Evolutionary conservation across 1,139 yeast genomes (phyloP).

Genomic region (Geotrichum siamense): DNA sequence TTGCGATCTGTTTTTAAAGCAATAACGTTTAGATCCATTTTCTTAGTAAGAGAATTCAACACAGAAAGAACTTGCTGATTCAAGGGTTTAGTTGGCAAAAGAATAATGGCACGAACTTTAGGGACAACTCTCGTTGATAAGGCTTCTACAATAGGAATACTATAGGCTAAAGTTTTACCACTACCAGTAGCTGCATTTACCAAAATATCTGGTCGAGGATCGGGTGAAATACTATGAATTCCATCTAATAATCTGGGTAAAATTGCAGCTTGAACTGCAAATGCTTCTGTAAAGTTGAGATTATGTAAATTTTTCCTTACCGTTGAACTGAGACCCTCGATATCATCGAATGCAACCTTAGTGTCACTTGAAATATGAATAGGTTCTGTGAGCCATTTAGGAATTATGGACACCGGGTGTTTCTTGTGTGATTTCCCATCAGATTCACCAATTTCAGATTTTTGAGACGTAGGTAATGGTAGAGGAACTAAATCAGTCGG

Average conservation of each 20-base stretch:
- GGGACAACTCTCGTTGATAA: conserved; percentile 62
- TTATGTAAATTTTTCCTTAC: conserved; percentile 44
- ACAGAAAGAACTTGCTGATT: conserved; percentile 74
- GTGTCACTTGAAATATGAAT: conserved; percentile 39
- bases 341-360: conserved; percentile 27
- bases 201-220: conserved; percentile 49
- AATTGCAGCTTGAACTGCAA: conserved; percentile 71
- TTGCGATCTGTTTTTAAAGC: conserved; percentile 58
- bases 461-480: conserved; percentile 11
- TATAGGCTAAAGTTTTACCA: conserved; percentile 90
- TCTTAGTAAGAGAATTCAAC: conserved; percentile 52
- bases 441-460: background rate
- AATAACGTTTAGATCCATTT: conserved; percentile 55
- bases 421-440: conserved; percentile 33
- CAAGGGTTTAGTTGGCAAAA: conserved; percentile 88
- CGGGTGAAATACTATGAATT: conserved; percentile 45
- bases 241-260: conserved; percentile 52
- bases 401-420: conserved; percentile 18
- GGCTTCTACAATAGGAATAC: conserved; percentile 71
- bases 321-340: conserved; percentile 32
- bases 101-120: conserved; percentile 61
- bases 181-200: conserved; percentile 96
- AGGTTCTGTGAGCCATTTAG: conserved; percentile 64
- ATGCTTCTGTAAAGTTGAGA: conserved; percentile 49
- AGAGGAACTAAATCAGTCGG: conserved; percentile 17